Evolutionary conservation across 148 eudicot genomes (phyloP), one percentile per base, ranked within the genome.

Genomic region (Cornus florida): DNA sequence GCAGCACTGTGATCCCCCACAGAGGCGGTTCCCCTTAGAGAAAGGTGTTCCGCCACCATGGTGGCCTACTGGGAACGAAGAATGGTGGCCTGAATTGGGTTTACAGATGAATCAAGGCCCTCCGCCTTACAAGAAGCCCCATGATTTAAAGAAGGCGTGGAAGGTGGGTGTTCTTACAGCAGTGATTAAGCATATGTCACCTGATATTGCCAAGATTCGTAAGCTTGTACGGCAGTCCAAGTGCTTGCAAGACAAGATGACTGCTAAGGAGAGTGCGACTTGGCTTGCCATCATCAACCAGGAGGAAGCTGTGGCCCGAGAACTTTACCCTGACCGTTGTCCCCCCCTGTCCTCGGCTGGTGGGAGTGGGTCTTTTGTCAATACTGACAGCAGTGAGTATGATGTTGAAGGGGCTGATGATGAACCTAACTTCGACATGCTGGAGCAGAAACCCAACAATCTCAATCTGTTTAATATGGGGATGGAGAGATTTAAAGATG

Each of bases 191-290:
- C 94, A 91, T 67, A 91, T 91, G 82, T 91, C 87, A 7, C 94
- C 94, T 7, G 91, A 91, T 77, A 80, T 91, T 67, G 89, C 87
- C 6, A 91, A 91, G 87, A 89, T 91, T 32, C 82, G 91, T 48
- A 91, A 84, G 85, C 92, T 89, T 38, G 92, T 89, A 20, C 86
- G 90, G 84, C 92, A 89, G 67, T 87, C 91, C 0, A 91, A 91
- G 88, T 87, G 94, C 79, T 86, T 91, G 82, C 94, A 91, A 80
- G 94, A 91, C 72, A 91, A 91, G 72, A 91, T 91, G 94, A 91
- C 94, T 0, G 92, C 94, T 7, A 91, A 89, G 79, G 94, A 91
- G 86, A 91, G 94, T 73, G 88, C 88, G 7, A 88, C 88, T 22
- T 91, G 94, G 94, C 86, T 89, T 66, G 85, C 94, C 11, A 86